A percentile compares a stretch with the other conserved stretches of the same genome.
Conservation (phyloP, 192 early-diverging fungal genomes). For the Thamnidium elegans region DNA sequence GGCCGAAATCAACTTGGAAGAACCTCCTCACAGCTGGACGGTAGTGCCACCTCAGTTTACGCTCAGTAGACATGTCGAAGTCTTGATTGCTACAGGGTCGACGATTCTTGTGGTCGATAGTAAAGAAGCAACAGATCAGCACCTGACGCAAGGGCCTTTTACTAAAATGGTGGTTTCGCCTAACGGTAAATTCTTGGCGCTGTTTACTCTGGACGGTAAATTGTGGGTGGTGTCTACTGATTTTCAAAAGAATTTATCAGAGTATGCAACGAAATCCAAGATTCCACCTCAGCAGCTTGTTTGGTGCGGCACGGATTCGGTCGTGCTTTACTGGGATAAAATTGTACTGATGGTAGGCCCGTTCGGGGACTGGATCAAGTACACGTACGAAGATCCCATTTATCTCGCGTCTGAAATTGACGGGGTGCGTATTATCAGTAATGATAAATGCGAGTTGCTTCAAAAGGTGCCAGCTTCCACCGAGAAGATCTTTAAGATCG, state of each 20-base stretch:
- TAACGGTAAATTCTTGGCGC: constrained; percentile 89
- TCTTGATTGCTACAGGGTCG: constrained; percentile 69
- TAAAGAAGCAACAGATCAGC: constrained; percentile 76
- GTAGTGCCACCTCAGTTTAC: constrained; percentile 86
- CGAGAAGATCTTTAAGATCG: constrained; percentile 89
- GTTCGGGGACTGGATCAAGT: constrained; percentile 86
- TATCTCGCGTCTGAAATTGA: constrained; percentile 89
- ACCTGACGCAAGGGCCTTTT: constrained; percentile 87
- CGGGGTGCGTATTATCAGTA: constrained; percentile 85
- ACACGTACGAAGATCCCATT: constrained; percentile 72
- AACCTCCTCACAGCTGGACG: constrained; percentile 80
- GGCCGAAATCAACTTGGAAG: constrained; percentile 67
- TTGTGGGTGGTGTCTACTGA: constrained; percentile 94
- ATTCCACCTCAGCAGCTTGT: constrained; percentile 71
- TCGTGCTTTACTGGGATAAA: constrained; percentile 80
- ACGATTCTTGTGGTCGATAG: constrained; percentile 87
- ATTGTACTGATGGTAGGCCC: constrained; percentile 89
- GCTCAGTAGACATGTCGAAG: constrained; percentile 86
- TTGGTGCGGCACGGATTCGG: constrained; percentile 96
- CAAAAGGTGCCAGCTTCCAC: constrained; percentile 83
- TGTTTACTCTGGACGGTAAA: constrained; percentile 75
- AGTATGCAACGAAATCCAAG: constrained; percentile 65
- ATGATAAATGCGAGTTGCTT: constrained; percentile 80
- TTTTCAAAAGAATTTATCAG: constrained; percentile 90
- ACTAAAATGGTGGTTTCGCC: constrained; percentile 86